Evolutionary conservation across 805 yeast genomes (phyloP), one percentile per base, ranked within the genome.

Genomic region (Pichia rugopelliculosa): DNA sequence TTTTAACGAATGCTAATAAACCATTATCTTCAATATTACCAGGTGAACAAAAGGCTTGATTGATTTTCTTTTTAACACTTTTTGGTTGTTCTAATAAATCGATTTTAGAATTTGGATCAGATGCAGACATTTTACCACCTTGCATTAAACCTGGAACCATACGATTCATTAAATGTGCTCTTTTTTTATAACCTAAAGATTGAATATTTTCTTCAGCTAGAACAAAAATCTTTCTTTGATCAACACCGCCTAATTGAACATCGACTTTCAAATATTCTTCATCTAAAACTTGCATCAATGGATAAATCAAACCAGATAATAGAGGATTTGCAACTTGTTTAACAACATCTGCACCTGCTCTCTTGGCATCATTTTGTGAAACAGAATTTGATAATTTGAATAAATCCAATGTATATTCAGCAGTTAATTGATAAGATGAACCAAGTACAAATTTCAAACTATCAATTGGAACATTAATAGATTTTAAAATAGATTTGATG

Each of bases 331-430:
- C 81, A 41, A 90, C 97, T 72, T 93, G 99, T 66, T 93, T 93
- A 53, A 93, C 99, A 47, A 93, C 99, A 68, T 93, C 99, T 11
- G 99, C 98, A 66, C 99, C 99, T 2, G 99, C 99, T 67, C 99
- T 82, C 72, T 87, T 87, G 51, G 98, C 96, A 64, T 90, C 98
- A 64, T 91, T 90, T 70, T 87, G 96, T 22, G 96, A 82, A 25
- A 88, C 96, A 41, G 72, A 65, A 66, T 91, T 93, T 41, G 95
- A 76, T 61, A 93, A 67, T 66, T 80, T 82, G 79, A 90, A 93
- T 38, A 93, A 69, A 61, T 93, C 99, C 81, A 93, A 64, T 9
- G 95, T 85, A 71, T 87, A 93, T 34, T 85, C 80, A 8, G 82
- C 74, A 22, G 76, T 67, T 47, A 82, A 71, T 70, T 93, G 98